Evolutionary conservation across 2,329 filamentous ascomycete genomes (phyloP), one percentile per base, ranked within the genome.

Genomic region (Neofusicoccum ribis): DNA sequence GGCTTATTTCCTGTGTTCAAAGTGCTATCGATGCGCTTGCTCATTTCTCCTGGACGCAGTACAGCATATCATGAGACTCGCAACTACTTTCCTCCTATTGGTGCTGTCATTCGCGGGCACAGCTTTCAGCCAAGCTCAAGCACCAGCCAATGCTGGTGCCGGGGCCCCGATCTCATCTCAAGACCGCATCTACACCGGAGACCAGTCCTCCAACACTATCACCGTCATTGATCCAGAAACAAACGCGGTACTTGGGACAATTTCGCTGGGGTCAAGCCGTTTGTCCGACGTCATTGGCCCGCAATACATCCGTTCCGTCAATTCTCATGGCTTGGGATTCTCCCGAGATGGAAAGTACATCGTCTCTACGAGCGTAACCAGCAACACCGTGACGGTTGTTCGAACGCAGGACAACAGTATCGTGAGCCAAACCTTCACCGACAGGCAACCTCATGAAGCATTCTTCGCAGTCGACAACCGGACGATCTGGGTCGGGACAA

Each of bases 161-260:
- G 50, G 58, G 2, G 20, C 31, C 3, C 47, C 63, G 6, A 63
- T 65, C 14, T 65, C 65, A 27, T 20, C 47, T 2, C 17, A 23
- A 7, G 65, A 67, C 50, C 65, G 63, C 46, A 51, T 67, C 14
- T 67, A 67, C 23, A 56, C 63, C 2, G 63, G 63, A 20, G 65
- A 65, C 39, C 63, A 67, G 23, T 52, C 63, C 0, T 67, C 65
- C 14, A 67, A 67, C 44, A 67, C 56, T 9, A 65, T 67, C 14
- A 67, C 65, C 9, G 63, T 67, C 39, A 58, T 67, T 15, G 46
- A 62, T 14, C 63, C 63, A 1, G n/a, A 7, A 0, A 46, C 52
- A 4, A 20, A 63, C 1, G 44, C 31, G 6, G 65, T 65, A 7
- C 65, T 65, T 2, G 63, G 65, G 6, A 67, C 63, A 27, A 67